phyloP scores from a whole-genome alignment of 2,329 filamentous ascomycete species.

The Pseudogymnoascus pannorum region DNA sequence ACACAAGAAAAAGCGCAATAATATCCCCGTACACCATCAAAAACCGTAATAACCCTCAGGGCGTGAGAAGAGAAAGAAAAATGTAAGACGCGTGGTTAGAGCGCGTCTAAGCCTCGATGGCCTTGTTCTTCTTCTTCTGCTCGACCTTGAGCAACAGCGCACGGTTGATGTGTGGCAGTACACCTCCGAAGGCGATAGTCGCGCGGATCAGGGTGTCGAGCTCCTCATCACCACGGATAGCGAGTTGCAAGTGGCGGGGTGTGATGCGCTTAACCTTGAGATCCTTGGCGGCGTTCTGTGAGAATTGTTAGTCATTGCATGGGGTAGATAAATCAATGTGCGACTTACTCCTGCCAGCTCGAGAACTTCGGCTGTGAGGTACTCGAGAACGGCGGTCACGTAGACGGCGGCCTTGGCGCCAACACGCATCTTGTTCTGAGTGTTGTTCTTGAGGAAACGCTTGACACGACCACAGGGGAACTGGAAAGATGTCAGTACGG shows the following conservation, averaged over 20 bases:
- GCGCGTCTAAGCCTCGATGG: slow-evolving; percentile 31
- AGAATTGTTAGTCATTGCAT: background rate
- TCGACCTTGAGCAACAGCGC: slow-evolving; percentile 92
- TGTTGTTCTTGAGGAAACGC: slow-evolving; percentile 98
- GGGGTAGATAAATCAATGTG: background rate
- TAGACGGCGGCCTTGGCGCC: slow-evolving; percentile 98
- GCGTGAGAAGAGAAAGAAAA: background rate
- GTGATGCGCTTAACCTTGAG: slow-evolving; percentile 99
- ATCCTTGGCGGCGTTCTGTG: slow-evolving; percentile 91
- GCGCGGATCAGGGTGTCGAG: slow-evolving; percentile 94
- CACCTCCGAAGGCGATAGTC: slow-evolving; percentile 97
- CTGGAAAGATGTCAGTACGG: slow-evolving; percentile 43
- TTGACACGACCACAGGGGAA: slow-evolving; percentile 99
- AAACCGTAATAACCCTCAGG: slow-evolving; percentile 5
- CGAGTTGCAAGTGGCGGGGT: slow-evolving; percentile 92
- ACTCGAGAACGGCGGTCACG: slow-evolving; percentile 95
- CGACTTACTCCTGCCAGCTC: slow-evolving; percentile 80
- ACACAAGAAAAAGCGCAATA: background rate
- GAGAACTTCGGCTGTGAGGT: slow-evolving; percentile 94
- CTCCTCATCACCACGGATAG: slow-evolving; percentile 97
- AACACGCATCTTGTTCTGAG: slow-evolving; percentile 99
- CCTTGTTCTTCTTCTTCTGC: slow-evolving; percentile 86
- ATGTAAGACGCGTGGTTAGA: background rate
- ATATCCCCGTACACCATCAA: slow-evolving; percentile 7
- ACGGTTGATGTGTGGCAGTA: slow-evolving; percentile 97